Evolutionary conservation across 768 basidiomycete species (phyloP), one percentile per base, ranked within the genome.

Genomic region (Collybia nuda): DNA sequence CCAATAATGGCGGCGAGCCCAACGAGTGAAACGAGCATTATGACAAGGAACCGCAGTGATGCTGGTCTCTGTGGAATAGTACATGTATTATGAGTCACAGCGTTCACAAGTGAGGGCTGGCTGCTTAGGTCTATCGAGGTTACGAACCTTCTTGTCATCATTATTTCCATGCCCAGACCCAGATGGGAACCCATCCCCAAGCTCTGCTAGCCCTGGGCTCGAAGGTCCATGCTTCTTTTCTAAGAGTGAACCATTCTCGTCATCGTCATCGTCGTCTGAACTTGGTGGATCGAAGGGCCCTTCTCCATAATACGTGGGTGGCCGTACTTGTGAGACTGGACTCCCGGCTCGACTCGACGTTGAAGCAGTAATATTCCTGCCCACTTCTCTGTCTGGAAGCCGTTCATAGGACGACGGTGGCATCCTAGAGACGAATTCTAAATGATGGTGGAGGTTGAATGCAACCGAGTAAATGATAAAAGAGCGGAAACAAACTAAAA

Each of bases 201-300:
- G 48, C 22, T 62, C 73, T 61, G 23, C 66, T 62, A 21, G 56
- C 50, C 39, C 60, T 51, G 48, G 67, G 57, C 40, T 69, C 53
- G 44, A 56, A 23, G 32, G 54, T 49, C 3, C 45, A 58, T 12
- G 32, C 22, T 67, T 61, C 61, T 86, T 85, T 53, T 81, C 81
- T 26, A 79, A 54, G 17, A 83, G 69, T 6, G 72, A 78, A 8
- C 36, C 55, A 2, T 40, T 56, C 36, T 60, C 18, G 50, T 74
- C 73, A 22, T 79, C 77, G 48, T 80, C 77, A 49, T 85, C 87
- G n/a, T 86, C 86, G 42, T 85, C 85, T n/a, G 88, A 90, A 59
- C 86, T 88, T 6, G 88, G 86, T 18, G 85, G 77, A 56, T 89
- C 86, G 59, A 90, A 92, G 0, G 82, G 76, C 0, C 89, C 88